A percentile compares a stretch with the other conserved stretches of the same genome.
Evolutionary conservation across 116 monocot species (phyloP).

Genomic region (Papilionanthe hybrid): DNA sequence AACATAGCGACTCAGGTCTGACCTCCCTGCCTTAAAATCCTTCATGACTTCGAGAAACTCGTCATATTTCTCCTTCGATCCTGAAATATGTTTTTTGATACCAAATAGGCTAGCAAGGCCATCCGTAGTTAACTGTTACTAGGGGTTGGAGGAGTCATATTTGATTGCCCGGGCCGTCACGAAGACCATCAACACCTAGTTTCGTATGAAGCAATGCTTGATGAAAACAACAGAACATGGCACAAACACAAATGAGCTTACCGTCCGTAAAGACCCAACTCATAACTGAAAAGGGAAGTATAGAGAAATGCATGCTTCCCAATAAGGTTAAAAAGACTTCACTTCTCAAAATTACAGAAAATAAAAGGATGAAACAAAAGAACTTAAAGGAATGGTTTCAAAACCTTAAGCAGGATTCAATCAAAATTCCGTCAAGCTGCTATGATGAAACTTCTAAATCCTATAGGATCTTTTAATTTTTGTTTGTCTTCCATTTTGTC

Average conservation of each 20-base stretch:
- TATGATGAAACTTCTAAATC: no score
- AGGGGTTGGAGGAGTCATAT: slow-evolving; percentile 14
- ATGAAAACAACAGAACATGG: neutral
- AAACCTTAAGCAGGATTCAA: neutral
- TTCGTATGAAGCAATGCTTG: neutral
- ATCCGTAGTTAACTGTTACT: slow-evolving; percentile 25
- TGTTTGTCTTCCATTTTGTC: no score
- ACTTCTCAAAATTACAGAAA: neutral
- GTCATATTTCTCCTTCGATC: slow-evolving; percentile 56
- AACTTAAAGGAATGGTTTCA: neutral
- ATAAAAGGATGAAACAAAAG: neutral
- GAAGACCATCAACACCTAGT: slow-evolving; percentile 7
- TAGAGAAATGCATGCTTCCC: neutral
- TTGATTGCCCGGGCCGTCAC: slow-evolving; percentile 25
- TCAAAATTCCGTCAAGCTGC: no score
- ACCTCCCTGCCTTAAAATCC: slow-evolving; percentile 38
- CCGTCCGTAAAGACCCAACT: neutral
- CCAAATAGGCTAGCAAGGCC: slow-evolving; percentile 52
- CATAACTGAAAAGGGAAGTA: neutral
- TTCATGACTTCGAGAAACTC: slow-evolving; percentile 64
- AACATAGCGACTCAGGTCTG: no score
- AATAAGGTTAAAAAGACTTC: neutral
- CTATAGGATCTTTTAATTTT: no score
- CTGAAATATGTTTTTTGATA: slow-evolving; percentile 56
- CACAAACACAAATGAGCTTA: neutral